Evolutionary conservation across 2,329 filamentous ascomycete genomes (phyloP).

Genomic region (Claviceps digitariae): DNA sequence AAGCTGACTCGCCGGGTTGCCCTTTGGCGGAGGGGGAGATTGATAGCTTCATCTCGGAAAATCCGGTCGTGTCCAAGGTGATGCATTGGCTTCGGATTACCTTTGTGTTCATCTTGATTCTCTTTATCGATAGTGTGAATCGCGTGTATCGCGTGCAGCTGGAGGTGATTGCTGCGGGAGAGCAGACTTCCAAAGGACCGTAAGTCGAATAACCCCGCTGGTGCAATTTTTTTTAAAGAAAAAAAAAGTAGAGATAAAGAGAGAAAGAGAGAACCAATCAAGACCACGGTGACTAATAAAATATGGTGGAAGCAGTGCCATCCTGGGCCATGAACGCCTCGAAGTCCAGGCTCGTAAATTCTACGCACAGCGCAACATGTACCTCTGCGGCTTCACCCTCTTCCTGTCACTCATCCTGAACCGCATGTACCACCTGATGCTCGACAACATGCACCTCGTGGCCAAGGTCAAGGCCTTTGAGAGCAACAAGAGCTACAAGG

Average conservation of each 20-base stretch:
- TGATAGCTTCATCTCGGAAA: conserved; percentile 80
- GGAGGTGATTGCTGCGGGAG: conserved; percentile 63
- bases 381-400: conserved; percentile 97
- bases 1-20: background rate
- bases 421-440: conserved; percentile 96
- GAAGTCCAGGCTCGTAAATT: conserved; percentile 99
- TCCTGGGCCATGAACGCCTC: conserved; percentile 86
- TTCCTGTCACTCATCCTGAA: conserved; percentile 98
- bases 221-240: background rate
- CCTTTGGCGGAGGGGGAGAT: background rate
- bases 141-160: conserved; percentile 94
- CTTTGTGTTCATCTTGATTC: conserved; percentile 96
- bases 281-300: background rate
- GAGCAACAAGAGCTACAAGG: conserved; percentile 56
- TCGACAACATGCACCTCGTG: conserved; percentile 82
- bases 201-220: conserved; percentile 27
- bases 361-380: conserved; percentile 99
- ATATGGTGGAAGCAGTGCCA: conserved; percentile 28
- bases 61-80: conserved; percentile 69
- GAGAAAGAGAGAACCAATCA: background rate
- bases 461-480: conserved; percentile 79
- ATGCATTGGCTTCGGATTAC: conserved; percentile 99
- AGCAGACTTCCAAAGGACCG: conserved; percentile 33
- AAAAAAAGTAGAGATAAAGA: background rate
- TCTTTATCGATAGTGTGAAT: conserved; percentile 92